Evolutionary conservation across 371 early-diverging fungal genomes (phyloP).

Genomic region (Mucor mucedo): DNA sequence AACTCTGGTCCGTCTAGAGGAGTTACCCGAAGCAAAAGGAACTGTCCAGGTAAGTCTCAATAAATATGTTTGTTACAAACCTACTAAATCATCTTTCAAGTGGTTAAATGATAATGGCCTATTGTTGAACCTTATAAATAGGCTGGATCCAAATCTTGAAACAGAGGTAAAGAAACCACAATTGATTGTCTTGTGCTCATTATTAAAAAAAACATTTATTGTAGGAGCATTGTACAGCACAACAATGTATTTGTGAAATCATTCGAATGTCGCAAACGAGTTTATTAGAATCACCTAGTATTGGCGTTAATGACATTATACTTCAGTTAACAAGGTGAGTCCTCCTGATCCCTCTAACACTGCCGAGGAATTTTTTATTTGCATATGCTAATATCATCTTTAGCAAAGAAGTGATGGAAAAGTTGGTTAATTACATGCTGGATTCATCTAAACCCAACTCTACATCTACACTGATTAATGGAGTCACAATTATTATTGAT

Average conservation of each 20-base stretch:
- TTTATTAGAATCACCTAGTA: constrained; percentile 69
- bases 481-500: constrained; percentile 94
- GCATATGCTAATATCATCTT: neutral
- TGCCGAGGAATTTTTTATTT: neutral
- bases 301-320: constrained; percentile 73
- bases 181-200: neutral
- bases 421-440: constrained; percentile 87
- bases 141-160: constrained; percentile 81
- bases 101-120: constrained; percentile 87
- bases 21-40: constrained; percentile 83
- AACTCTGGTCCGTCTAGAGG: constrained; percentile 90
- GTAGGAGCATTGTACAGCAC: constrained; percentile 85
- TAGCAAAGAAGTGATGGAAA: constrained; percentile 69
- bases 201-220: neutral
- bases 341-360: too few species aligned
- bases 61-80: too few species aligned
- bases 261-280: constrained; percentile 86
- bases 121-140: constrained; percentile 75
- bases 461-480: constrained; percentile 86
- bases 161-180: constrained; percentile 56
- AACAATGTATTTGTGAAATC: constrained; percentile 91
- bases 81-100: constrained; percentile 28
- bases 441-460: constrained; percentile 77
- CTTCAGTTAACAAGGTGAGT: constrained; percentile 79
- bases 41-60: constrained; percentile 65